phyloP scores from a whole-genome alignment of 805 yeast species.

The Barnettozyma vustinii region DNA sequence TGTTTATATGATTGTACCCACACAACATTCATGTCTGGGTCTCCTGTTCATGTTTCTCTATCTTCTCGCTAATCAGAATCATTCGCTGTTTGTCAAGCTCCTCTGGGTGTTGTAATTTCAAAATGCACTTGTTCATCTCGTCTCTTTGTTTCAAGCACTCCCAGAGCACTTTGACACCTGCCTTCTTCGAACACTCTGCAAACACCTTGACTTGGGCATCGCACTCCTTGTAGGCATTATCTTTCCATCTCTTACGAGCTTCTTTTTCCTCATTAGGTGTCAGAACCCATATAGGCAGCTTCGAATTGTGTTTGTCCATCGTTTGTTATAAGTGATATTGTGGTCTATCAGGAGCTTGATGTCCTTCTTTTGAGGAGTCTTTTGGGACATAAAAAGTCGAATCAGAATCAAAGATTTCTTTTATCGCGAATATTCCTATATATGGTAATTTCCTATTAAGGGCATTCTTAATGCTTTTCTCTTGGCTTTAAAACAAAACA shows the following conservation, averaged over 20 bases:
- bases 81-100: slow-evolving; percentile 69
- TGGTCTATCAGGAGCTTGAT: not conserved
- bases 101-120: slow-evolving; percentile 52
- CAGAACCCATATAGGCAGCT: slow-evolving; percentile 68
- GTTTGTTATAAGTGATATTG: not conserved
- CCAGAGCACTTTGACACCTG: slow-evolving; percentile 63
- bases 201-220: slow-evolving; percentile 64
- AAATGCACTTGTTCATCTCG: slow-evolving; percentile 59
- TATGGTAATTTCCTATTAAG: not conserved
- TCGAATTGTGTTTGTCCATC: slow-evolving; percentile 27
- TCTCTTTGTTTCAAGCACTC: slow-evolving; percentile 56
- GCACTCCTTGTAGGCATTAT: slow-evolving; percentile 58
- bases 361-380: not conserved
- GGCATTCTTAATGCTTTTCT: not conserved
- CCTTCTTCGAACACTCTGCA: slow-evolving; percentile 57
- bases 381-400: not conserved
- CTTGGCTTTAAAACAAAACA: not conserved
- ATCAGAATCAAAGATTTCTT: not conserved
- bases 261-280: slow-evolving; percentile 74
- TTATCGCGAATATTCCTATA: not conserved
- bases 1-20: not conserved
- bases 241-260: slow-evolving; percentile 66
- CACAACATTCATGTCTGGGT: not conserved
- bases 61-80: slow-evolving; percentile 53
- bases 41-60: slow-evolving; percentile 22